phyloP scores from a whole-genome alignment of 129 eudicot species.

The Pulicaria dysenterica region DNA sequence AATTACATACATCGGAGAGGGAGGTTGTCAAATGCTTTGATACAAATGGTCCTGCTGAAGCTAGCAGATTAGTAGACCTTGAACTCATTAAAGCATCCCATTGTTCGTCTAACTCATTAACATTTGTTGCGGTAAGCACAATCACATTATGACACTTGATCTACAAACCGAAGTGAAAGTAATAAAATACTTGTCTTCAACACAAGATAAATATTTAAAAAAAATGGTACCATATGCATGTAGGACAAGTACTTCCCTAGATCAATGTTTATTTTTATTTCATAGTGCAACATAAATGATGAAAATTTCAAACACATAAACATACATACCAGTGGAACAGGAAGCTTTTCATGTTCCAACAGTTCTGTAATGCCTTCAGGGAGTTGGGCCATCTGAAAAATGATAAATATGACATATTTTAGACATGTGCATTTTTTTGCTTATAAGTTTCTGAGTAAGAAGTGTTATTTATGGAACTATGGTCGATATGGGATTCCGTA shows the following conservation, averaged over 20 bases:
- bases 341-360: constrained; percentile 81
- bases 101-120: constrained; percentile 64
- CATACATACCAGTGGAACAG: constrained; percentile 75
- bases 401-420: constrained; percentile 4
- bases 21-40: constrained; percentile 59
- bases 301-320: constrained; percentile 44
- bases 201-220: not conserved
- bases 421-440: not conserved
- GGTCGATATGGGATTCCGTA: constrained; percentile 1
- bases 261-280: not conserved
- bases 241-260: not conserved
- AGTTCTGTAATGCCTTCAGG: constrained; percentile 96
- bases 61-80: constrained; percentile 49
- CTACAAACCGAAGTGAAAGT: constrained; percentile 44
- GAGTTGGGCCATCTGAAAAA: constrained; percentile 85
- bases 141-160: constrained; percentile 91
- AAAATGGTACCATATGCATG: not conserved
- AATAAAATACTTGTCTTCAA: not conserved
- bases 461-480: not conserved
- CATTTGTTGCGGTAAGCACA: constrained; percentile 74
- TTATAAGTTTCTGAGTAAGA: not conserved
- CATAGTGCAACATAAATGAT: not conserved
- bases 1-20: constrained; percentile 73
- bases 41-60: constrained; percentile 45
- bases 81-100: constrained; percentile 72